A percentile compares a stretch with the other conserved stretches of the same genome.
Evolutionary conservation across 129 eudicot genomes (phyloP).

Genomic region (Artemisia argyi): DNA sequence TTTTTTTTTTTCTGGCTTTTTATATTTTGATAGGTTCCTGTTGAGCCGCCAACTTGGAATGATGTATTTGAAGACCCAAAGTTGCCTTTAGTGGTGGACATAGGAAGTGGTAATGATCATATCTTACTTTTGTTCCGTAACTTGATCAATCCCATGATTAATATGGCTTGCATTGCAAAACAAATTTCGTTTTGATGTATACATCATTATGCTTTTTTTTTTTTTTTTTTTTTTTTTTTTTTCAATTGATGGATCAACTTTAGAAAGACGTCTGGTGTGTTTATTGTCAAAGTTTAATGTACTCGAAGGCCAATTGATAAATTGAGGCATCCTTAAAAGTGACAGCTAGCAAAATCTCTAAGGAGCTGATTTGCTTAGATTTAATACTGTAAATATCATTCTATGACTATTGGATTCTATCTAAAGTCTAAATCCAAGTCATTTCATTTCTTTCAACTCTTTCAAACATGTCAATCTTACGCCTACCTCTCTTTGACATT

Average conservation of each 20-base stretch:
- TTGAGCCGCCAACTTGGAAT: slow-evolving; percentile 76
- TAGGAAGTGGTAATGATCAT: slow-evolving; percentile 72
- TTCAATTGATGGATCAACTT: background rate
- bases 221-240: too few relatives aligned
- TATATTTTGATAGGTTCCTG: slow-evolving; percentile 59
- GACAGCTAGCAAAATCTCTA: too few relatives aligned
- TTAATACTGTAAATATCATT: too few relatives aligned
- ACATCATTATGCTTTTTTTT: background rate
- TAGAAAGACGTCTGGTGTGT: background rate
- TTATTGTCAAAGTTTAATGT: too few relatives aligned
- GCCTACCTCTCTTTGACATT: too few relatives aligned
- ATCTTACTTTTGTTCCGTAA: background rate
- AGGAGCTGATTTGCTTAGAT: too few relatives aligned
- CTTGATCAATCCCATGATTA: background rate
- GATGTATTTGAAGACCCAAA: slow-evolving; percentile 69
- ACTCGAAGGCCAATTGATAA: too few relatives aligned
- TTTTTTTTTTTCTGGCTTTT: slow-evolving; percentile 7
- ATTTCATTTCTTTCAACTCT: too few relatives aligned
- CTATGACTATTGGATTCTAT: too few relatives aligned
- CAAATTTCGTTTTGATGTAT: background rate
- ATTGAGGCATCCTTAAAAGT: too few relatives aligned
- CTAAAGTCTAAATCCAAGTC: too few relatives aligned
- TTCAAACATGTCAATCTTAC: too few relatives aligned
- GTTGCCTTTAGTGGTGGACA: slow-evolving; percentile 90
- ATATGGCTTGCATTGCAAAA: background rate